phyloP scores from a whole-genome alignment of 1,139 yeast genomes.

The Suhomyces kunorum region DNA sequence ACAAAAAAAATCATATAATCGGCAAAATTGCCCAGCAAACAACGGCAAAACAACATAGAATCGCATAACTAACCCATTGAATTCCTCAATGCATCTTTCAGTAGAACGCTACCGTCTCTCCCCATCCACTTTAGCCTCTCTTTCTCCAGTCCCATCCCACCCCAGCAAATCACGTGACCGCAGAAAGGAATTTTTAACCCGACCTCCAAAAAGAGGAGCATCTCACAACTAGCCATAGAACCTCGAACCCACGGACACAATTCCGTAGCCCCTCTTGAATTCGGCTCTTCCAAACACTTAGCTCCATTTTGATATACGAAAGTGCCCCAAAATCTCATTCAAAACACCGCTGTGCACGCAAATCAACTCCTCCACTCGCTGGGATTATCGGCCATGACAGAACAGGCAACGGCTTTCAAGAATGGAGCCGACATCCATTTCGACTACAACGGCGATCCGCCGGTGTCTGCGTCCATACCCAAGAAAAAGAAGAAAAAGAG shows the following conservation, averaged over 20 bases:
- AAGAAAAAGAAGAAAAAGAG: conserved; percentile 34
- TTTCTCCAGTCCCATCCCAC: background rate
- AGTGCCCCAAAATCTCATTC: background rate
- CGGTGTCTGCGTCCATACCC: conserved; percentile 20
- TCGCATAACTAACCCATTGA: too few relatives aligned
- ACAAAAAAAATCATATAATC: too few relatives aligned
- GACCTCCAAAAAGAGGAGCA: conserved; percentile 6
- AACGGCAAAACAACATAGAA: too few relatives aligned
- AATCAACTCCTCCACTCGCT: background rate
- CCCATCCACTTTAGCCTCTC: too few relatives aligned
- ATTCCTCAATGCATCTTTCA: too few relatives aligned
- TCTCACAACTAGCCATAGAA: background rate
- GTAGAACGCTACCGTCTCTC: too few relatives aligned
- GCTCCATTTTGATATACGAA: background rate
- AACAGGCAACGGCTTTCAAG: conserved; percentile 19
- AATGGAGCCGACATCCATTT: conserved; percentile 63
- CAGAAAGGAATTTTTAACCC: conserved; percentile 6
- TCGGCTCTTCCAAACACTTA: background rate
- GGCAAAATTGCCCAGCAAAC: too few relatives aligned
- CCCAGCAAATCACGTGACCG: conserved; percentile 9
- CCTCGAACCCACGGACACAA: background rate
- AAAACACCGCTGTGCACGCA: background rate
- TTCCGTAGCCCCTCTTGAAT: background rate
- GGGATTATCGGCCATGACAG: conserved; percentile 5
- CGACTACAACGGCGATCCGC: conserved; percentile 39